A percentile compares a stretch with the other conserved stretches of the same genome.
Evolutionary conservation across 495 filamentous ascomycete species (phyloP).

Genomic region (Glutinoglossum americanum): DNA sequence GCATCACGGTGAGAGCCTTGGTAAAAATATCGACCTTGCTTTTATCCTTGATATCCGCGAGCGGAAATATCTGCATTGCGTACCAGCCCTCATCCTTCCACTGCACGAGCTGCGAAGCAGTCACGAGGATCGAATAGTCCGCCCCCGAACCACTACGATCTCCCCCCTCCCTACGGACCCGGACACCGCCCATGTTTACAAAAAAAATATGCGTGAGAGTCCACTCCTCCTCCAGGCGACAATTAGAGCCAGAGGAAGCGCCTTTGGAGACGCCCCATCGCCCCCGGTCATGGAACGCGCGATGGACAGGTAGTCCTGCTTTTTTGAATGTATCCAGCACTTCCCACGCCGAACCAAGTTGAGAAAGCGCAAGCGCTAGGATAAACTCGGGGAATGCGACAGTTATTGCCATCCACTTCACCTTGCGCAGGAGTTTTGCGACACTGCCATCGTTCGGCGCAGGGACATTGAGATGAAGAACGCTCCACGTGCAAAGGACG

Average conservation of each 20-base stretch:
- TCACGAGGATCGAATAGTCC: too few species aligned
- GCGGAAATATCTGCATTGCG: too few species aligned
- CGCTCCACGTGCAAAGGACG: slow-evolving; percentile 2
- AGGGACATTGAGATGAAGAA: slow-evolving; percentile 2
- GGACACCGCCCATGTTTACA: neutral
- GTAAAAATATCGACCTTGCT: slow-evolving; percentile 17
- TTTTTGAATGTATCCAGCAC: neutral
- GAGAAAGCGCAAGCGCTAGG: neutral
- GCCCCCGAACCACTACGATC: too few species aligned
- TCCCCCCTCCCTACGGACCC: too few species aligned
- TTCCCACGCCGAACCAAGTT: neutral
- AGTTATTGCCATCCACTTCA: neutral
- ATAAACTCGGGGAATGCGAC: neutral
- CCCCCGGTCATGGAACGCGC: too few species aligned
- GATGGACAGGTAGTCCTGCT: neutral
- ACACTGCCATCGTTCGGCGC: neutral
- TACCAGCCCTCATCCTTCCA: too few species aligned
- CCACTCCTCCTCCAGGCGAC: neutral
- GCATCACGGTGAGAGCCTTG: slow-evolving; percentile 14
- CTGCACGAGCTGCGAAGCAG: too few species aligned
- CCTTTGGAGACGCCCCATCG: too few species aligned
- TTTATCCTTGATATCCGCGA: slow-evolving; percentile 10
- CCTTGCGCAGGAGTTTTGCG: neutral
- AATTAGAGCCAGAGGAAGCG: too few species aligned
- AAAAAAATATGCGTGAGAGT: neutral